Base-by-base conservation (phyloP, 768 basidiomycete species). In the Filobasidium floriforme region DNA sequence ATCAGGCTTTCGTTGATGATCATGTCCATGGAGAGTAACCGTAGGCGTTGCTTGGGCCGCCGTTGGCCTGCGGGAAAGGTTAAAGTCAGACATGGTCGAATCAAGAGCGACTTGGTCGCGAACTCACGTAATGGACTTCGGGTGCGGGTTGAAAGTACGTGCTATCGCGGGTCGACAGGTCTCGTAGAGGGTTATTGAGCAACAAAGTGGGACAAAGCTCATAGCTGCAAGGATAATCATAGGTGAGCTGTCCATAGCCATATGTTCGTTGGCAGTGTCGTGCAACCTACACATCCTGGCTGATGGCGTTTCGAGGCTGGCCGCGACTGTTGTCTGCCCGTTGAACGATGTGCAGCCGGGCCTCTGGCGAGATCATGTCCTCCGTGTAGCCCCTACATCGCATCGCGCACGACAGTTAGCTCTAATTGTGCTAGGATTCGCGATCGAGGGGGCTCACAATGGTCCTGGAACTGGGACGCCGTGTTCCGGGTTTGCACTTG, bases 311-410 rank as follows among this genome's bases (percentile, higher is more conserved):
- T 1, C 80, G 71, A 9, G 71, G 62, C 41, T 81, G 81, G 0
- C 65, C 65, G n/a, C 79, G 73, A 1, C 32, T 32, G 18, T 76
- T 70, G n/a, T 73, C 73, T 11, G 84, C 82, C 54, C 86, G 87
- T 87, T 91, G 91, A 29, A 92, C 90, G 7, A 87, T 89, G 69
- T 94, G 92, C 18, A 94, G 87, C 40, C 87, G 85, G 1, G 90
- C 86, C 69, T 93, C 90, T 72, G 89, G 88, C 41, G 82, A 81
- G 75, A 86, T 84, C 3, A 82, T 77, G 63, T 79, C 82, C 70
- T 80, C 82, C 72, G 72, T 77, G 69, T 81, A 82, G 1, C 83
- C 82, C 12, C 72, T 74, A 44, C 19, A 57, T 57, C 5, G 5
- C 7, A 2, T 24, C n/a, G n/a, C n/a, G n/a, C n/a, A 15, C 54